A percentile compares a stretch with the other conserved stretches of the same genome.
Conservation (phyloP, 306 rosid genomes). For the Casuarina equisetifolia region DNA sequence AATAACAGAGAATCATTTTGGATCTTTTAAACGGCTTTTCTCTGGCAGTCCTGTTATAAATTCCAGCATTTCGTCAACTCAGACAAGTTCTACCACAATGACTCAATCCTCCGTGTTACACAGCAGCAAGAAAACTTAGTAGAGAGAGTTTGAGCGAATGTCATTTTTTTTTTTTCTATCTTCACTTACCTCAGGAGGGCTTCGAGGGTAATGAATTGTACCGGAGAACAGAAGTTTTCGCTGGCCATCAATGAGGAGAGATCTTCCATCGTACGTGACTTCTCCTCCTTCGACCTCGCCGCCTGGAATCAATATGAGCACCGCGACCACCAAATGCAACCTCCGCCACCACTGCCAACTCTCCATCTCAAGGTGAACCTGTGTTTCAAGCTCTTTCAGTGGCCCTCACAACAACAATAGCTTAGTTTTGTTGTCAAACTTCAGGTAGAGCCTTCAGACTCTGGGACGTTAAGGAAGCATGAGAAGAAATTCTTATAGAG, state of each 20-base stretch:
- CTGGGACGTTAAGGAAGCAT: background rate
- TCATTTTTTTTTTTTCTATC: background rate
- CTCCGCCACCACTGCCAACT: constrained; percentile 30
- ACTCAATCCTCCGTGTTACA: too few species aligned
- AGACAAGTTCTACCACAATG: too few species aligned
- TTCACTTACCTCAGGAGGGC: constrained; percentile 66
- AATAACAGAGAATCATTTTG: too few species aligned
- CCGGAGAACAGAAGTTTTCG: constrained; percentile 72
- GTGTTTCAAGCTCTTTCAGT: background rate
- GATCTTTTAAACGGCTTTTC: too few species aligned
- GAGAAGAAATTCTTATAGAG: background rate
- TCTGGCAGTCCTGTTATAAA: too few species aligned
- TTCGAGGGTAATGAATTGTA: constrained; percentile 87
- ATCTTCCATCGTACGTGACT: constrained; percentile 73
- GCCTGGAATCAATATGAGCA: background rate
- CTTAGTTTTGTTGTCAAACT: too few species aligned
- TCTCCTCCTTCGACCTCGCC: constrained; percentile 14
- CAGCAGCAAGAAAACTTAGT: too few species aligned
- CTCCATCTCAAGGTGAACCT: constrained; percentile 18
- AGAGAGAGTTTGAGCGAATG: too few species aligned
- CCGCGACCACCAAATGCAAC: constrained; percentile 10
- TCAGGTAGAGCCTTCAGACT: too few species aligned
- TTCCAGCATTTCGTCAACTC: too few species aligned
- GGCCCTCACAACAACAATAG: background rate
- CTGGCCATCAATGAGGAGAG: constrained; percentile 67